Percentiles rank a stretch among this genome's conserved stretches.
Evolutionary conservation across 345 rosid species (phyloP).

Genomic region (Citrus reticulata): DNA sequence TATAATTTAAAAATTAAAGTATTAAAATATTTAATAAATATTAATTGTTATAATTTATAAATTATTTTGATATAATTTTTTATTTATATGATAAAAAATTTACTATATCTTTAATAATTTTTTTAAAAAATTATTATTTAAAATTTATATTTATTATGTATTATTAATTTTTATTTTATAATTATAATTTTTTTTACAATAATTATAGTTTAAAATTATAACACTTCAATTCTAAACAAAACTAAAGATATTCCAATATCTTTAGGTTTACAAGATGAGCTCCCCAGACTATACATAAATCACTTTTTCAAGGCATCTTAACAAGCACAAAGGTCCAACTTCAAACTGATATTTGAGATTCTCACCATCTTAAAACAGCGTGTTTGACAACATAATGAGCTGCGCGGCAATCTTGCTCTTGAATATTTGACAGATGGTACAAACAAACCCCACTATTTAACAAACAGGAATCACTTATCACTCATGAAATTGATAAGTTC

Average conservation of each 20-base stretch:
- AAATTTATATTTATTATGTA: too few species aligned
- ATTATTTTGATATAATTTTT: too few species aligned
- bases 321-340: constrained; percentile 5
- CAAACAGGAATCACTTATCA: neutral
- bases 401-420: neutral
- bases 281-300: neutral
- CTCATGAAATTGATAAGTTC: neutral
- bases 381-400: neutral
- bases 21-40: too few species aligned
- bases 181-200: too few species aligned
- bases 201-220: too few species aligned
- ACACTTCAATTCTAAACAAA: too few species aligned
- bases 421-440: constrained; percentile 8
- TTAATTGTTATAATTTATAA: too few species aligned
- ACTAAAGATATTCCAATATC: neutral
- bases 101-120: too few species aligned
- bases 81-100: too few species aligned
- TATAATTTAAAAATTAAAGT: too few species aligned
- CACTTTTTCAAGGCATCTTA: neutral
- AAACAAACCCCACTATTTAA: constrained; percentile 17
- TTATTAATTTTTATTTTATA: too few species aligned
- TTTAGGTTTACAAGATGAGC: neutral
- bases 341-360: neutral
- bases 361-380: neutral
- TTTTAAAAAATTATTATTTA: too few species aligned